phyloP scores from a whole-genome alignment of 2,329 filamentous ascomycete genomes.

The Leptodontidium sp. region DNA sequence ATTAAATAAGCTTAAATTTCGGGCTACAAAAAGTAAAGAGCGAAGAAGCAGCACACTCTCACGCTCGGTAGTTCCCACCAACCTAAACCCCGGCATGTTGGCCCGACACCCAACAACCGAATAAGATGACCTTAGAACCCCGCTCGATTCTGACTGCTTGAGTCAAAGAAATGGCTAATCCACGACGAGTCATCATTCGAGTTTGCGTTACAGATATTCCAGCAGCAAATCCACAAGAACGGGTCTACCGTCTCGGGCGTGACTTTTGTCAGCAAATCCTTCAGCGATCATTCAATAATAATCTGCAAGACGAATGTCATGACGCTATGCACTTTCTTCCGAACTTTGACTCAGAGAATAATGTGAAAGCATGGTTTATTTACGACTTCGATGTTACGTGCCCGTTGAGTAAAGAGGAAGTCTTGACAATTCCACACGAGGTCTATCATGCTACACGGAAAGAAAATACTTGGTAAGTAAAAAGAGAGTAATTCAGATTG shows the following conservation, averaged over 20 bases:
- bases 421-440: not conserved
- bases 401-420: not conserved
- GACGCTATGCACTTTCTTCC: not conserved
- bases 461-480: conserved; percentile 7
- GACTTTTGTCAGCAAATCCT: conserved; percentile 29
- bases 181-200: conserved; percentile 28
- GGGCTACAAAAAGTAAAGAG: too few species aligned
- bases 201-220: conserved; percentile 26
- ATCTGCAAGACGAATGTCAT: conserved; percentile 21
- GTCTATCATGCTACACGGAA: conserved; percentile 1
- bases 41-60: too few species aligned
- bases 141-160: too few species aligned
- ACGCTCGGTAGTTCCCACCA: too few species aligned
- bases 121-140: too few species aligned
- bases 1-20: too few species aligned
- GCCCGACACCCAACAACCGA: too few species aligned
- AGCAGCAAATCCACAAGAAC: not conserved
- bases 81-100: too few species aligned
- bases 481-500: not conserved
- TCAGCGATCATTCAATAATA: conserved; percentile 21
- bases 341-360: not conserved
- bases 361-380: not conserved
- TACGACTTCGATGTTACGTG: not conserved
- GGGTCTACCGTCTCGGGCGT: conserved; percentile 17
- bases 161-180: not conserved